Evolutionary conservation across 495 filamentous ascomycete genomes (phyloP).

Genomic region (Podospora conica): DNA sequence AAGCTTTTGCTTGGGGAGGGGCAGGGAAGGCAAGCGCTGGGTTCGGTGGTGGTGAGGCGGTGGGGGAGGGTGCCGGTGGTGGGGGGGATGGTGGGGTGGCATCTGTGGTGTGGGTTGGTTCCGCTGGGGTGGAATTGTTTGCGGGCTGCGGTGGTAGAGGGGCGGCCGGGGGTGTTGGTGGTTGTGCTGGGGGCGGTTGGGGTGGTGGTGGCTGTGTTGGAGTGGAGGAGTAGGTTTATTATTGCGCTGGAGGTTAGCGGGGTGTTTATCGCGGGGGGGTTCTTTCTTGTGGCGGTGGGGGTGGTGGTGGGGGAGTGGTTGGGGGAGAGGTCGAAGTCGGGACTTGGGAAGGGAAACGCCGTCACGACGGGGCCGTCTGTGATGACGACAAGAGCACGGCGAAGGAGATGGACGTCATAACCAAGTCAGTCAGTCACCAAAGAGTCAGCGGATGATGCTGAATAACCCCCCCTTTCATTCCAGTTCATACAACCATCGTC

Average conservation of each 20-base stretch:
- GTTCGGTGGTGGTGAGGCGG: conserved; percentile 1
- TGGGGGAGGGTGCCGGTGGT: conserved; percentile 8
- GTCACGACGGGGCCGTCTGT: neutral
- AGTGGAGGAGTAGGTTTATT: conserved; percentile 22
- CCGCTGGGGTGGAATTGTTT: neutral
- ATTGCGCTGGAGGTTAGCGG: conserved; percentile 28
- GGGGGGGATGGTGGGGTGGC: neutral
- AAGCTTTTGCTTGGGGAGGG: conserved; percentile 12
- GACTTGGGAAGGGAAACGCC: neutral
- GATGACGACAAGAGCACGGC: neutral
- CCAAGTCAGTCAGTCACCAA: neutral
- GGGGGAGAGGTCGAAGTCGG: conserved; percentile 16
- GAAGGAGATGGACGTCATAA: neutral
- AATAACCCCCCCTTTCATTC: neutral
- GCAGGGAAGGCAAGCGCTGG: conserved; percentile 9
- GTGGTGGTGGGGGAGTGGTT: conserved; percentile 18
- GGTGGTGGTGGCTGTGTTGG: conserved; percentile 13
- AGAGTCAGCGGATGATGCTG: neutral
- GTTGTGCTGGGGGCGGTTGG: neutral
- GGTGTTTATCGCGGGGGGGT: conserved; percentile 20
- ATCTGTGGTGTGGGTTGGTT: neutral
- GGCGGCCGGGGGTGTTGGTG: conserved; percentile 19
- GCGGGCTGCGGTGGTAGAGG: conserved; percentile 1
- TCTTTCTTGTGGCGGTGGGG: neutral
- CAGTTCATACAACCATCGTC: neutral